Evolutionary conservation across 2,329 filamentous ascomycete genomes (phyloP).

Genomic region (Periconia sp.): DNA sequence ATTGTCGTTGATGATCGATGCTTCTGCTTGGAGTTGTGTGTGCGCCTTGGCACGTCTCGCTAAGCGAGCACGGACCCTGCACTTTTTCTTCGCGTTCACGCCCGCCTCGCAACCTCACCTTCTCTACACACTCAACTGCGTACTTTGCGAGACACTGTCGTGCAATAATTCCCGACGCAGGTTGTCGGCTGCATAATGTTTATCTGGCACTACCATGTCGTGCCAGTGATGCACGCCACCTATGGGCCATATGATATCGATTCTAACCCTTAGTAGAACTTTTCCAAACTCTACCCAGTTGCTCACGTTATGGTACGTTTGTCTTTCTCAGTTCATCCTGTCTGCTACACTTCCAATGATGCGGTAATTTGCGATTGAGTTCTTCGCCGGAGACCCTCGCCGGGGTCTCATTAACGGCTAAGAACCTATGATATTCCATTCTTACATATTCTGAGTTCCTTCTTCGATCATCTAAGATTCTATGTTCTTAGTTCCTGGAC

Average conservation of each 20-base stretch:
- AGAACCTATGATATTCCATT: slow-evolving; percentile 85
- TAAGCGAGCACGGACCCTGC: slow-evolving; percentile 15
- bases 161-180: too few species aligned
- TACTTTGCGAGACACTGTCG: too few species aligned
- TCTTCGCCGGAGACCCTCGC: slow-evolving; percentile 83
- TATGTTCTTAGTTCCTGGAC: neutral
- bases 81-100: slow-evolving; percentile 22
- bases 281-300: too few species aligned
- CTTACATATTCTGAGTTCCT: slow-evolving; percentile 97
- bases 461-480: slow-evolving; percentile 2
- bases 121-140: too few species aligned
- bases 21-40: slow-evolving; percentile 2
- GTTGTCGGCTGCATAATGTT: too few species aligned
- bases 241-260: too few species aligned
- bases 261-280: too few species aligned
- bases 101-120: neutral
- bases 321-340: too few species aligned
- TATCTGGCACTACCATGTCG: too few species aligned
- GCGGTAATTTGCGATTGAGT: slow-evolving; percentile 99
- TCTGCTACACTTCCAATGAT: slow-evolving; percentile 65
- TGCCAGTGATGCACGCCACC: too few species aligned
- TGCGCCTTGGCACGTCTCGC: slow-evolving; percentile 1
- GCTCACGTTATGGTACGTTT: too few species aligned
- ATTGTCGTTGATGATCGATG: slow-evolving; percentile 2
- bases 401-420: slow-evolving; percentile 81